These are phyloP conservation scores for Amanita muscaria DNA, from an alignment of 768 basidiomycete genomes.

Conservation along the genomic window DNA sequence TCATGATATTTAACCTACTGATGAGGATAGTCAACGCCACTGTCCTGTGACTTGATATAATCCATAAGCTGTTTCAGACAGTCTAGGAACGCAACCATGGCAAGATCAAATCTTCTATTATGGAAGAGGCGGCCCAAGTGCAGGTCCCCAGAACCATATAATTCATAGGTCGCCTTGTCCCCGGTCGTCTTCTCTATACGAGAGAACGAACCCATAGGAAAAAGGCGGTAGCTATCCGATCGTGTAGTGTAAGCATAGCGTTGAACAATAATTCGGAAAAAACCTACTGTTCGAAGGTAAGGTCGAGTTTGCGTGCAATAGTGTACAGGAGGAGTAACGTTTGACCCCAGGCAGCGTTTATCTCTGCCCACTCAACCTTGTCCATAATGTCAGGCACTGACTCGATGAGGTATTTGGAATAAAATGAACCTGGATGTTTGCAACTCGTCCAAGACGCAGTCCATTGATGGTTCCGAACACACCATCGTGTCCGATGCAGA, in stretches of 20 bases:
- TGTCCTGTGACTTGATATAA: conserved; percentile 66
- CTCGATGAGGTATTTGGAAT: conserved; percentile 6
- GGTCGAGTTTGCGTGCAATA: conserved; percentile 86
- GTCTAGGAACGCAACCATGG: conserved; percentile 94
- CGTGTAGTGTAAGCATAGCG: not conserved
- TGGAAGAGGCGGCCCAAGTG: conserved; percentile 84
- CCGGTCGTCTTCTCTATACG: conserved; percentile 77
- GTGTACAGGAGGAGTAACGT: conserved; percentile 88
- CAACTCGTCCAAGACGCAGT: conserved; percentile 80
- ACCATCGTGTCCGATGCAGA: conserved; percentile 91
- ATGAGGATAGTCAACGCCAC: conserved; percentile 71
- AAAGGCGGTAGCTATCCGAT: conserved; percentile 69
- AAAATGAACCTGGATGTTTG: conserved; percentile 79
- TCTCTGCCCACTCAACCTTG: conserved; percentile 96
- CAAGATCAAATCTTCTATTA: conserved; percentile 91
- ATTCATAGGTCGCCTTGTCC: conserved; percentile 80
- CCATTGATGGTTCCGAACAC: conserved; percentile 98
- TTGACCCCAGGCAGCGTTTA: conserved; percentile 98
- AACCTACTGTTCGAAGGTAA: conserved; percentile 73
- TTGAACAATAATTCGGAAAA: not conserved
- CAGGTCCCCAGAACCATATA: conserved; percentile 92
- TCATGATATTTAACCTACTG: conserved; percentile 61
- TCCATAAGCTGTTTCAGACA: conserved; percentile 91
- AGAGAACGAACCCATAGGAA: conserved; percentile 94
- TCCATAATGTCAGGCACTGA: conserved; percentile 6